phyloP scores from a whole-genome alignment of 2,329 filamentous ascomycete species.

The Cercospora janseana region DNA sequence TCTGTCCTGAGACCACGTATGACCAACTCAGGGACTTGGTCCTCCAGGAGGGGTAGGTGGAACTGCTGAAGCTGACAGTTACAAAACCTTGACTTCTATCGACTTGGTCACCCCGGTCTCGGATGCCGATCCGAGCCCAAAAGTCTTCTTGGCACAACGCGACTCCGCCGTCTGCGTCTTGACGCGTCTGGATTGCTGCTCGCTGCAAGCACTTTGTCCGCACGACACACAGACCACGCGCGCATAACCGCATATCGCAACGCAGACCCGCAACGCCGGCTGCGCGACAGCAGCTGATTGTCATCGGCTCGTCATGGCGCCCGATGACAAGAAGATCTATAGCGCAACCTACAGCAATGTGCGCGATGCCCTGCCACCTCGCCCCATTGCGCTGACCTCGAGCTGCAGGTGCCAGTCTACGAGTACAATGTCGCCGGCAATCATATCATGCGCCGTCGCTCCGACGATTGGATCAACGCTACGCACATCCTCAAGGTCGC shows the following conservation, averaged over 20 bases:
- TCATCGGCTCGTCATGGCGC: slow-evolving; percentile 20
- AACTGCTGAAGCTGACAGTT: too few species aligned
- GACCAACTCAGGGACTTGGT: too few species aligned
- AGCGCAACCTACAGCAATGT: slow-evolving; percentile 62
- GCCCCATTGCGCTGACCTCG: slow-evolving; percentile 1
- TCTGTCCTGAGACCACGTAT: too few species aligned
- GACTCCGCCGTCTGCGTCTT: background rate
- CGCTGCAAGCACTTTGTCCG: background rate
- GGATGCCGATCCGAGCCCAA: background rate
- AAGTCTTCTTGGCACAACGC: slow-evolving; percentile 5
- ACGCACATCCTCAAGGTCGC: slow-evolving; percentile 97
- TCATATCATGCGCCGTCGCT: slow-evolving; percentile 92
- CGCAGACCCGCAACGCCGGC: slow-evolving; percentile 3
- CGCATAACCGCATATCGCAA: slow-evolving; percentile 2
- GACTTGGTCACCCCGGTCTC: background rate
- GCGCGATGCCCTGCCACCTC: slow-evolving; percentile 13
- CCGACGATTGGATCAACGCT: slow-evolving; percentile 98
- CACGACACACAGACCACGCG: slow-evolving; percentile 4
- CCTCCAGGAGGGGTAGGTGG: too few species aligned
- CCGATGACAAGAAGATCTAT: slow-evolving; percentile 52
- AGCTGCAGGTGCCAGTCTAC: slow-evolving; percentile 79
- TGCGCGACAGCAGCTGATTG: slow-evolving; percentile 2
- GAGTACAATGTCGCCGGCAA: slow-evolving; percentile 84
- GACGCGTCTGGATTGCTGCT: background rate
- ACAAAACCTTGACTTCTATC: too few species aligned